A percentile compares a stretch with the other conserved stretches of the same genome.
Evolutionary conservation across 192 early-diverging fungal species (phyloP).

Genomic region (Entomortierella beljakovae): DNA sequence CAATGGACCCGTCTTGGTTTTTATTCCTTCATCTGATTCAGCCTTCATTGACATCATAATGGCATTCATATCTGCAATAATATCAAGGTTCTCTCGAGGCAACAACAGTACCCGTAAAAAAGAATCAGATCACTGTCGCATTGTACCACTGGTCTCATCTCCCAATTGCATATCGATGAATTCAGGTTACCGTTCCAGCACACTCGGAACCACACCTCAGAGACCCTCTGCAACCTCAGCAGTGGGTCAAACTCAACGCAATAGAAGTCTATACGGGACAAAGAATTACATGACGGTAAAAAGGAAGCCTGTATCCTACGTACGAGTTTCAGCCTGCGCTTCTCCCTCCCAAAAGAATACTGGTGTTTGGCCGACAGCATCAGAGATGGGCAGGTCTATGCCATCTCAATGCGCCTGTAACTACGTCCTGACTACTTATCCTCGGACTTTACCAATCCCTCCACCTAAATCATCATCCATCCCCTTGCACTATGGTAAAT

Average conservation of each 20-base stretch:
- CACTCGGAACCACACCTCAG: too few relatives aligned
- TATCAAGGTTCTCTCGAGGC: not conserved
- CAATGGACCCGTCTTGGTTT: too few relatives aligned
- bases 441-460: not conserved
- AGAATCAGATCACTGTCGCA: too few relatives aligned
- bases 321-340: not conserved
- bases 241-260: not conserved
- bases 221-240: not conserved
- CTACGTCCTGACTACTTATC: too few relatives aligned
- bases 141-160: not conserved
- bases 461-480: not conserved
- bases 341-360: not conserved
- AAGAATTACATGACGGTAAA: not conserved
- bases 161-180: not conserved
- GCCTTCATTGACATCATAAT: not conserved
- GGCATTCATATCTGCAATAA: not conserved
- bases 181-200: not conserved
- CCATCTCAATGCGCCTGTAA: too few relatives aligned
- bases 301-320: not conserved
- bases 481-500: too few relatives aligned
- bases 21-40: not conserved
- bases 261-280: not conserved
- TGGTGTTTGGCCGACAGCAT: not conserved
- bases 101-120: not conserved
- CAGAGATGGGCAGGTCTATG: not conserved